A percentile compares a stretch with the other conserved stretches of the same genome.
Conservation (phyloP, 2,329 filamentous ascomycete genomes). For the Verruconis gallopava region DNA sequence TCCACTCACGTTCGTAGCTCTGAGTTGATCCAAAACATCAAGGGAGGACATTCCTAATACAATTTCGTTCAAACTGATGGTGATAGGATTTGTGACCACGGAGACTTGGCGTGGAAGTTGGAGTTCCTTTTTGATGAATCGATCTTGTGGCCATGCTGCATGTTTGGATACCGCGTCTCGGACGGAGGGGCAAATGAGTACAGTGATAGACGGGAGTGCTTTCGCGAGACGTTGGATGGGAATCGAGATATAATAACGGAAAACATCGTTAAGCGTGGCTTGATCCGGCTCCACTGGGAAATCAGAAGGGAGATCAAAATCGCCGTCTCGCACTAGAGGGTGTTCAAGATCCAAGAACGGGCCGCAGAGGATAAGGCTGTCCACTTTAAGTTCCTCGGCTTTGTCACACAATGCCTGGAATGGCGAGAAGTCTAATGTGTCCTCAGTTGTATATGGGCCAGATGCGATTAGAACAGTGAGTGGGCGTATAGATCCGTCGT, state of each 20-base stretch:
- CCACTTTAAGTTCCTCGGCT: constrained; percentile 61
- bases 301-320: constrained; percentile 30
- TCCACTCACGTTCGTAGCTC: constrained; percentile 56
- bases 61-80: constrained; percentile 75
- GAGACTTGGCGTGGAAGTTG: constrained; percentile 64
- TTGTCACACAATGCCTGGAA: constrained; percentile 68
- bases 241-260: constrained; percentile 65
- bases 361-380: constrained; percentile 67
- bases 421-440: constrained; percentile 82
- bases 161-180: constrained; percentile 72
- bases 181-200: constrained; percentile 71
- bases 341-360: constrained; percentile 91
- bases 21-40: constrained; percentile 71
- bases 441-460: constrained; percentile 85
- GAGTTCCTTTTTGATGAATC: constrained; percentile 55
- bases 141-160: constrained; percentile 74
- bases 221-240: constrained; percentile 58
- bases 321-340: constrained; percentile 57
- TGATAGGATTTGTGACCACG: constrained; percentile 83
- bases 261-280: constrained; percentile 68
- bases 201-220: constrained; percentile 63
- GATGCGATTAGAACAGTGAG: constrained; percentile 66
- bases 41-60: constrained; percentile 71
- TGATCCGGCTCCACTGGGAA: constrained; percentile 46
- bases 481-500: constrained; percentile 46